Percentiles rank a stretch among this genome's conserved stretches.
Conservation (phyloP, 2,329 filamentous ascomycete species). For the Pseudocercospora fijiensis region DNA sequence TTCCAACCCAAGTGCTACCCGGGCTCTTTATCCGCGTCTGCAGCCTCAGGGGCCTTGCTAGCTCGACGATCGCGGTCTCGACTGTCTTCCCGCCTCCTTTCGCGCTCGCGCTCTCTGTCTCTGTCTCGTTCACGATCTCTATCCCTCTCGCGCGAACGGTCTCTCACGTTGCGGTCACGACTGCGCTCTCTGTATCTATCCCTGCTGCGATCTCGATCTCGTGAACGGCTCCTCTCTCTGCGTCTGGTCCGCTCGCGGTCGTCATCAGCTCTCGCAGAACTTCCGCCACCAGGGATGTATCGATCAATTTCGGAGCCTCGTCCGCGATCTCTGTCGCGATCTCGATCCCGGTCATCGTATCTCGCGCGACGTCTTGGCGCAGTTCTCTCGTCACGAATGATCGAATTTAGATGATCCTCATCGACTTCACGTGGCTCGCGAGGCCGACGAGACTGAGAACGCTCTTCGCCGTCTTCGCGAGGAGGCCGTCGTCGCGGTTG, state of each 20-base stretch:
- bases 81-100: constrained; percentile 9
- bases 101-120: constrained; percentile 7
- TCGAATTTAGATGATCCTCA: constrained; percentile 10
- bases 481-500: neutral
- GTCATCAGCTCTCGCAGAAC: constrained; percentile 11
- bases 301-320: constrained; percentile 30
- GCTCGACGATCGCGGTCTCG: constrained; percentile 9
- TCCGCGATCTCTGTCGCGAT: constrained; percentile 23
- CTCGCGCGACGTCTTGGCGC: constrained; percentile 17
- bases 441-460: constrained; percentile 10
- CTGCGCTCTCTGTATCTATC: constrained; percentile 32
- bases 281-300: constrained; percentile 37
- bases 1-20: neutral
- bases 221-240: constrained; percentile 11
- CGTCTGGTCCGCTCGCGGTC: constrained; percentile 11
- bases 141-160: constrained; percentile 31
- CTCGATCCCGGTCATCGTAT: constrained; percentile 36
- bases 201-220: constrained; percentile 31
- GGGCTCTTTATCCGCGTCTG: neutral
- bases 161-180: constrained; percentile 20
- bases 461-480: constrained; percentile 10
- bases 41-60: neutral
- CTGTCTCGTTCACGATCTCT: constrained; percentile 14
- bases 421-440: constrained; percentile 3
- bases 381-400: constrained; percentile 18